Evolutionary conservation across 495 filamentous ascomycete genomes (phyloP), one percentile per base, ranked within the genome.

Genomic region (Xylona heveae): DNA sequence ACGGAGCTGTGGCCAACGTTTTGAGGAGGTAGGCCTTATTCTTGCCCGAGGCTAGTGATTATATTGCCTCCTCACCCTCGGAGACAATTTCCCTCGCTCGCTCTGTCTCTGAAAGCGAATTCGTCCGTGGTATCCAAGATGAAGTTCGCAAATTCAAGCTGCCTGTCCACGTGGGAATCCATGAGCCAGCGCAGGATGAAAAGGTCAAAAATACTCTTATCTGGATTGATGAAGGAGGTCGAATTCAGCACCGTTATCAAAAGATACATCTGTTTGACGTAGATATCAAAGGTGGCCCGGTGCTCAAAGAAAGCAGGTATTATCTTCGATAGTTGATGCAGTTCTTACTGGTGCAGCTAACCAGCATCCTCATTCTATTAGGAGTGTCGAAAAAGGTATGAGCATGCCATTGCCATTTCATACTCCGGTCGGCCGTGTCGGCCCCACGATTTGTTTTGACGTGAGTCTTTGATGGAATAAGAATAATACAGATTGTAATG

Each of bases 41-140:
- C 51, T 76, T 94, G 38, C 88, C 83, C 12, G 83, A 94, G 61
- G 84, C 84, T 24, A 71, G 64, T 36, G 84, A 93, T 54, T 94
- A 91, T 58, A 83, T 92, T 38, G 70, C 65, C 26, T 57, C 59
- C 10, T 69, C 68, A 1, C 50, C 67, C 17, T 50, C 64, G 6
- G 76, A 85, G 44, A 71, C 71, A 0, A 46, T 82, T 5, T 55
- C 62, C 13, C 68, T 91, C 13, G 74, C 62, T 41, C 57, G 61
- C 31, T 60, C 78, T 3, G 59, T 59, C 24, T 45, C 57, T 1
- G 49, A 54, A 13, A 64, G 55, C 28, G 49, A 63, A 34, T 91
- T 93, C 50, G 66, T 93, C 2, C 44, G 59, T 0, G 80, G 80
- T 16, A 63, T 94, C 0, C 72, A 67, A 24, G 55, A 61, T 9